phyloP scores from a whole-genome alignment of 306 rosid species.

The Cicer bijugum region DNA sequence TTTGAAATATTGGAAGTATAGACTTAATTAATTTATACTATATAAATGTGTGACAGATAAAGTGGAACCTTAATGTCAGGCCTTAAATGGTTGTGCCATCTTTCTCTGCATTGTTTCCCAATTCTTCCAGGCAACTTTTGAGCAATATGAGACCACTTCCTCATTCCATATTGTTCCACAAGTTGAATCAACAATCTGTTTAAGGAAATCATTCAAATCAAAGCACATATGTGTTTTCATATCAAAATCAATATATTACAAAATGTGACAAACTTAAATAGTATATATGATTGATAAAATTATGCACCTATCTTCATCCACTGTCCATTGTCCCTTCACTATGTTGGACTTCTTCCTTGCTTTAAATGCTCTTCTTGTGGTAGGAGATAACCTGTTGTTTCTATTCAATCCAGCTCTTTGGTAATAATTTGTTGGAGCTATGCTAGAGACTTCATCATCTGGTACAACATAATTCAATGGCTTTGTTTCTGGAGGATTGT shows the following conservation, averaged over 20 bases:
- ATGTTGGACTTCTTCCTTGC: constrained; percentile 59
- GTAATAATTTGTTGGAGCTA: constrained; percentile 55
- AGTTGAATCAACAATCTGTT: constrained; percentile 75
- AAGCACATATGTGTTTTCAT: constrained; percentile 8
- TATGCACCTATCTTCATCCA: constrained; percentile 84
- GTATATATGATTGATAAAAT: too few species aligned
- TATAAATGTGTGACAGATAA: constrained; percentile 22
- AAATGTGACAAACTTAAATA: constrained; percentile 20
- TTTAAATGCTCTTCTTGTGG: constrained; percentile 53
- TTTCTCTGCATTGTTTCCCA: constrained; percentile 94
- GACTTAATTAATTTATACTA: not conserved
- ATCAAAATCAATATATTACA: not conserved
- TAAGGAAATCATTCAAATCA: constrained; percentile 23
- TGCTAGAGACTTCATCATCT: constrained; percentile 75
- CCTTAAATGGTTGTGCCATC: constrained; percentile 96
- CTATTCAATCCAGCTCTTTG: constrained; percentile 50
- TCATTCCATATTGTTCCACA: constrained; percentile 82
- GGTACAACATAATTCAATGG: constrained; percentile 62
- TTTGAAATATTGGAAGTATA: constrained; percentile 15
- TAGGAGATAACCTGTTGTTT: constrained; percentile 45
- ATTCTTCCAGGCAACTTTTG: constrained; percentile 88
- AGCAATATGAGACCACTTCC: constrained; percentile 95
- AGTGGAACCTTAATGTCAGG: constrained; percentile 87
- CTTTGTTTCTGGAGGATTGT: constrained; percentile 47
- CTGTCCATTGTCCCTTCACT: constrained; percentile 93